Conservation (phyloP, 106 monocot genomes). For the Dendrobium catenatum region DNA sequence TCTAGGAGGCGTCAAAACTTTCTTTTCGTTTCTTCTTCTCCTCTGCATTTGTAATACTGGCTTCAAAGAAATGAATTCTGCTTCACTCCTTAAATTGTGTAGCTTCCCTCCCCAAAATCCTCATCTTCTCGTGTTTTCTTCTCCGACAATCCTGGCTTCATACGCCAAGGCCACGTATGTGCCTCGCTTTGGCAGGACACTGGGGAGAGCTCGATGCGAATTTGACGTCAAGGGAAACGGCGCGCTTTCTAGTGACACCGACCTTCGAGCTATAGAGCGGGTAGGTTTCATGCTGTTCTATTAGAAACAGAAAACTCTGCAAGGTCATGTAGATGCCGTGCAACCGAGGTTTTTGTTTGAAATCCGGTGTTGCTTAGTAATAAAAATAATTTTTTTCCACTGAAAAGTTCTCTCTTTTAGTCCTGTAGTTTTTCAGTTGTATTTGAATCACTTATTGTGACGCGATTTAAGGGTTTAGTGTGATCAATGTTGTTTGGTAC, state of each 20-base stretch:
- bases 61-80: not conserved
- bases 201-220: constrained; percentile 30
- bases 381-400: not conserved
- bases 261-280: constrained; percentile 40
- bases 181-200: not conserved
- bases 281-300: constrained; percentile 11
- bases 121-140: not conserved
- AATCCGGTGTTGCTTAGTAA: not conserved
- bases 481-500: not conserved
- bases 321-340: not conserved
- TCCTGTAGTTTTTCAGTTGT: not conserved
- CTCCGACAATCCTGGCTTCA: not conserved
- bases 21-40: no score
- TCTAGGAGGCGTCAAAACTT: no score
- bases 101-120: constrained; percentile 5
- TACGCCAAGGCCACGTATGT: not conserved
- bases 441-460: not conserved
- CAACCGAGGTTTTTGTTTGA: not conserved
- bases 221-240: constrained; percentile 55
- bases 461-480: not conserved
- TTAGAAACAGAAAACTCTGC: not conserved
- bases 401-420: not conserved
- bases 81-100: not conserved
- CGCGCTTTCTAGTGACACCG: constrained; percentile 43
- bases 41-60: no score